phyloP scores from a whole-genome alignment of 805 yeast species.

The Candida xyloterini region DNA sequence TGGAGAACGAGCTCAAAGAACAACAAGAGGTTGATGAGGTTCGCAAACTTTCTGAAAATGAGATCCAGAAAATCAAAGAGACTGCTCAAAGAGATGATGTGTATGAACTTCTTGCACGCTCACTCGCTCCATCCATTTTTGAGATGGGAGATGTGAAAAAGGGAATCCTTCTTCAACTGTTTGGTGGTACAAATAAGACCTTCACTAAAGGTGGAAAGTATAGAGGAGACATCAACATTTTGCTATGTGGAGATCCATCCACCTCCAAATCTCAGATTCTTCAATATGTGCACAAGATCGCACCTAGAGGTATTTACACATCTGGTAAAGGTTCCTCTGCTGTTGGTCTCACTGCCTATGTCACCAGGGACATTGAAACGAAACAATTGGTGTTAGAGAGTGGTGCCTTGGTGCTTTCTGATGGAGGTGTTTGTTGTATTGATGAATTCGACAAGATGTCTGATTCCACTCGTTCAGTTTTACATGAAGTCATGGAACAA shows the following conservation, averaged over 20 bases:
- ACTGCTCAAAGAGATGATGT: conserved; percentile 69
- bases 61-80: conserved; percentile 59
- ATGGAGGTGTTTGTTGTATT: conserved; percentile 98
- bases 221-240: conserved; percentile 91
- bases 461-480: conserved; percentile 88
- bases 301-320: conserved; percentile 97
- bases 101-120: conserved; percentile 81
- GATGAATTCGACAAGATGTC: conserved; percentile 99
- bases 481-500: conserved; percentile 99
- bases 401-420: conserved; percentile 94
- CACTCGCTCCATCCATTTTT: conserved; percentile 94
- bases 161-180: conserved; percentile 86
- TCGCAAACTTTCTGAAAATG: conserved; percentile 65
- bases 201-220: conserved; percentile 89
- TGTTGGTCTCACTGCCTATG: conserved; percentile 96
- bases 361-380: conserved; percentile 91
- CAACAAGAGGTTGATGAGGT: conserved; percentile 75
- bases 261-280: conserved; percentile 93
- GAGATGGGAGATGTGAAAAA: conserved; percentile 97
- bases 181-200: conserved; percentile 92
- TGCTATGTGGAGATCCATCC: conserved; percentile 97
- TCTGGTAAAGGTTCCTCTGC: conserved; percentile 99
- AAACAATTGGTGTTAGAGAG: conserved; percentile 89
- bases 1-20: conserved; percentile 55
- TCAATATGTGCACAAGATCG: conserved; percentile 94